Evolutionary conservation across 78 protist species (phyloP), one percentile per base, ranked within the genome.

Genomic region (Dictyostelium capitatum): DNA sequence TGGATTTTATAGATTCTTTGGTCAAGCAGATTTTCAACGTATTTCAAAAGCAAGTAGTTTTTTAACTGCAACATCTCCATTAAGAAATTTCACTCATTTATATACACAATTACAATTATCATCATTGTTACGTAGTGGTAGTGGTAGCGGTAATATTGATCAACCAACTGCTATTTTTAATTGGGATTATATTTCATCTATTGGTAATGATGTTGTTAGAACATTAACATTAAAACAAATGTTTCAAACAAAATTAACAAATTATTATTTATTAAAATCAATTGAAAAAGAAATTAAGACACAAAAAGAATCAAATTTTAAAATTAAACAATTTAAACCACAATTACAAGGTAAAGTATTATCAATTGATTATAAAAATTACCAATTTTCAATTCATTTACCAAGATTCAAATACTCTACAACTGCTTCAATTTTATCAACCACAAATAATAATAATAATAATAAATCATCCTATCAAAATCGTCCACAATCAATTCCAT

Each of bases 81-180:
- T 80, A 4, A 20, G 87, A 30, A 62, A 41, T 25, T 80, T 80
- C 30, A 65, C 57, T 10, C 73, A 80, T 46, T 19, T 80, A 11
- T 56, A 25, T 23, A 56, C 73, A 23, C 87, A 80, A 62, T 23
- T 41, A 23, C 87, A 80, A 25, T 62, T 80, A 25, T 19, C 43
- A 11, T 62, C 77, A 20, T n/a, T 80, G 3, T 67, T 80, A 28
- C 50, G 8, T 1, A n/a, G n/a, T 6, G 30, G n/a, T 20, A 9
- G 17, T 15, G 59, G 19, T 53, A 19, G 12, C 12, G 23, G 19
- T 10, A 25, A 12, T 41, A 37, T 8, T 65, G 28, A n/a, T 32
- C 9, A 32, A 4, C 78, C 79, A 73, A 59, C 10, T 28, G 17
- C 10, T 9, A 8, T 37, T 6, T 79, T 79, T 37, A 19, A 8